Base-by-base conservation (phyloP, 2,329 filamentous ascomycete genomes). In the Drechslerella dactyloides region DNA sequence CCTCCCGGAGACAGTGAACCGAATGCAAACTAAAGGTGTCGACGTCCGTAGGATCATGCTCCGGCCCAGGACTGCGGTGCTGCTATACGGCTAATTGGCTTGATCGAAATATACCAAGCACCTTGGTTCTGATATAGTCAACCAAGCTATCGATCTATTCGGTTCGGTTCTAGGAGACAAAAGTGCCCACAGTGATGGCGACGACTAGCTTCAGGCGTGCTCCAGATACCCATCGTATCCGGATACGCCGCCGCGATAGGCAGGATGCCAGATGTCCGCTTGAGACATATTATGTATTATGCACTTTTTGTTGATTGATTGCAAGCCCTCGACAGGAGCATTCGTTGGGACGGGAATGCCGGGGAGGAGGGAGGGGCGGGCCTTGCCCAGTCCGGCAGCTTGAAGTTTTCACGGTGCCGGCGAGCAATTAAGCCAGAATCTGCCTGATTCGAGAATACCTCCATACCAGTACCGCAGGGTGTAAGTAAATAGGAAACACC, bases 201-300 rank as follows among this genome's bases (percentile, higher is more conserved):
- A 48, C 44, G 44, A 48, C 17, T 48, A 19, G 44, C 11, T 48
- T 23, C 21, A 3, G 17, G 5, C 19, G 5, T 48, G 44, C 44
- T 48, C 17, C 19, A 48, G 44, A 48, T 48, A 21, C n/a, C 40
- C 21, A 24, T 24, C 24, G 5, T 37, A 27, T 40, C 24, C 30
- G n/a, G 40, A 63, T 63, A 55, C 58, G 50, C 52, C 30, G 52
- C 57, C 64, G 33, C 24, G 57, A 61, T 61, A 58, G 59, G 52
- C 23, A 69, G 58, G 65, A 62, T 70, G 58, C 59, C 59, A 70
- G 65, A 70, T 64, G 48, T 56, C 48, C 65, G 65, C 53, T 63
- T 70, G 59, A 63, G 52, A 59, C 65, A 70, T 40, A 21, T 44
- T 42, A 33, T 70, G 46, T 40, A 48, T 44, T 51, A 44, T 70